phyloP scores from a whole-genome alignment of 2,329 filamentous ascomycete species.

The Xylaria hypoxylon region DNA sequence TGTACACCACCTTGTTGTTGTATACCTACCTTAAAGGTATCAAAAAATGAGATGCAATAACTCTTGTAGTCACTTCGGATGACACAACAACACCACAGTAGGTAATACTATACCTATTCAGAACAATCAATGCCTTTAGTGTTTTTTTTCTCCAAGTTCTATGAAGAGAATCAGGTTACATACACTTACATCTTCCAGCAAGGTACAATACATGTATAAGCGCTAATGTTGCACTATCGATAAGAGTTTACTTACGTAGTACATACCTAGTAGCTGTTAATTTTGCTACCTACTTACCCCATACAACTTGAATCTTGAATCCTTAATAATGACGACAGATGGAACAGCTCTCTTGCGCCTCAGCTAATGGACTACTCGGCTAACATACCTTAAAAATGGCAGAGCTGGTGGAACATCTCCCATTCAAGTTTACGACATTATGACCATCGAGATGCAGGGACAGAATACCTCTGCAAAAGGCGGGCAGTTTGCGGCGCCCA shows the following conservation, averaged over 20 bases:
- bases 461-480: conserved; percentile 5
- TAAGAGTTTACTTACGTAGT: conserved; percentile 26
- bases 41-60: conserved; percentile 1
- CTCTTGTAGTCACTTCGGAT: background rate
- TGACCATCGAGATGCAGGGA: conserved; percentile 32
- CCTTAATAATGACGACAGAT: conserved; percentile 12
- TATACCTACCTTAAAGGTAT: background rate
- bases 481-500: conserved; percentile 28
- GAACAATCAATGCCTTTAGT: no score
- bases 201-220: background rate
- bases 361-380: conserved; percentile 1
- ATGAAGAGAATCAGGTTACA: no score
- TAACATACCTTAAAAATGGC: conserved; percentile 8
- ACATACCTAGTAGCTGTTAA: no score
- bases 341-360: conserved; percentile 4
- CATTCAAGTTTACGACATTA: conserved; percentile 26
- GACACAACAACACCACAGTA: background rate
- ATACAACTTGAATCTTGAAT: background rate
- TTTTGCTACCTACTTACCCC: background rate
- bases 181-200: background rate
- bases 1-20: background rate
- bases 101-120: background rate
- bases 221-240: conserved; percentile 21
- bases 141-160: no score
- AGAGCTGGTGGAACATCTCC: background rate